phyloP scores from a whole-genome alignment of 345 rosid genomes.

The Gossypium sturtianum region DNA sequence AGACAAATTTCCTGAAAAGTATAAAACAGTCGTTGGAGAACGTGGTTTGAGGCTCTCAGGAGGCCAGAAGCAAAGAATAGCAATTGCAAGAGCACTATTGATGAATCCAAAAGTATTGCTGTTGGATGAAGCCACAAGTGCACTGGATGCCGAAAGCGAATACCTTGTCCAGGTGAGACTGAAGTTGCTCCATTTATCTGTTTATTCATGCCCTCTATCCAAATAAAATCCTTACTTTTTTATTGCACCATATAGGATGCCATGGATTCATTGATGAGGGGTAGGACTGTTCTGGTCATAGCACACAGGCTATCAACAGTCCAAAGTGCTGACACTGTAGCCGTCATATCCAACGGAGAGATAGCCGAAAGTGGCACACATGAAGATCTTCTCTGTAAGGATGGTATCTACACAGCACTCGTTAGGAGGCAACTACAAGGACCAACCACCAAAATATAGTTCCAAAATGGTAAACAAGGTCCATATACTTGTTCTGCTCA shows the following conservation, averaged over 20 bases:
- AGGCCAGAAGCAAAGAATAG: constrained; percentile 90
- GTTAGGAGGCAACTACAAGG: constrained; percentile 69
- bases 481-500: not conserved
- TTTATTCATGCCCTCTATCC: not conserved
- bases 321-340: constrained; percentile 76
- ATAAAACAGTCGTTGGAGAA: constrained; percentile 74
- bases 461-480: constrained; percentile 1
- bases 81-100: constrained; percentile 84
- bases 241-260: constrained; percentile 55
- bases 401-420: constrained; percentile 38
- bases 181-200: not conserved
- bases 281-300: constrained; percentile 91
- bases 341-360: constrained; percentile 79
- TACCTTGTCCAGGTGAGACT: constrained; percentile 78
- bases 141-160: constrained; percentile 92
- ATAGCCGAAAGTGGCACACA: constrained; percentile 61
- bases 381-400: constrained; percentile 38
- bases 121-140: constrained; percentile 95
- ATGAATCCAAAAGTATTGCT: constrained; percentile 84
- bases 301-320: constrained; percentile 94
- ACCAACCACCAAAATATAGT: constrained; percentile 16
- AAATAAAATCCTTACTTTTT: not conserved
- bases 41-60: constrained; percentile 92
- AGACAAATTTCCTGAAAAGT: constrained; percentile 71
- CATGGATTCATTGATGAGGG: constrained; percentile 88